Base-by-base conservation (phyloP, 495 filamentous ascomycete genomes). In the Pyrenula massariospora region DNA sequence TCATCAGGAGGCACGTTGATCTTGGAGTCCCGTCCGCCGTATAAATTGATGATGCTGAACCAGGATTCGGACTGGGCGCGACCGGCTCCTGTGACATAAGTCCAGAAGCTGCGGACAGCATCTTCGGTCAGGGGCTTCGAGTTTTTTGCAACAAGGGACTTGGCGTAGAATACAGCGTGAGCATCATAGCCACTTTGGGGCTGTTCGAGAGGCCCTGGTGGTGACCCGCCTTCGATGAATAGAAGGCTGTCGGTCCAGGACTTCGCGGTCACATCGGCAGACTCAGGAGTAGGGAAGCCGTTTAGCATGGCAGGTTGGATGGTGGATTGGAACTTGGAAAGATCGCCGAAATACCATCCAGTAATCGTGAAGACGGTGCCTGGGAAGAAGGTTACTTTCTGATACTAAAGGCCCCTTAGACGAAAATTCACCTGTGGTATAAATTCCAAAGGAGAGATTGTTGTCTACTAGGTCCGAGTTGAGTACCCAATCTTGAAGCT, bases 191-290 rank as follows among this genome's bases (percentile, higher is more conserved):
- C 63, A 8, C 66, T 47, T 3, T 61, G 25, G 53, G 1, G 65
- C 63, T n/a, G 66, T 24, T 25, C 78, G 71, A 58, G 84, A 73
- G 12, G 73, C 78, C 56, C 74, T 67, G 52, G 78, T 70, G 0
- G 66, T 64, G 0, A 82, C 57, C 56, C 79, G 66, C 0, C 70
- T 77, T 75, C 73, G 24, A 82, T 49, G n/a, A 75, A 64, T 11
- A 69, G 22, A 10, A 77, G 57, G 36, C 60, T 70, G 2, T 61
- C 61, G 1, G 64, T 61, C 0, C 55, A 51, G 23, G 64, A 64
- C 12, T 60, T 54, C 2, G 69, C 79, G 20, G 77, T 72, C 0
- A 54, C 48, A 52, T 61, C 54, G 15, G 61, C 60, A 0, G 71
- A 52, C 19, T 67, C 61, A 19, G 77, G 63, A 0, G 56, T 54